These are phyloP conservation scores for Craspedostauros australis DNA, from an alignment of 108 stramenopile species.

Conservation along the genomic window DNA sequence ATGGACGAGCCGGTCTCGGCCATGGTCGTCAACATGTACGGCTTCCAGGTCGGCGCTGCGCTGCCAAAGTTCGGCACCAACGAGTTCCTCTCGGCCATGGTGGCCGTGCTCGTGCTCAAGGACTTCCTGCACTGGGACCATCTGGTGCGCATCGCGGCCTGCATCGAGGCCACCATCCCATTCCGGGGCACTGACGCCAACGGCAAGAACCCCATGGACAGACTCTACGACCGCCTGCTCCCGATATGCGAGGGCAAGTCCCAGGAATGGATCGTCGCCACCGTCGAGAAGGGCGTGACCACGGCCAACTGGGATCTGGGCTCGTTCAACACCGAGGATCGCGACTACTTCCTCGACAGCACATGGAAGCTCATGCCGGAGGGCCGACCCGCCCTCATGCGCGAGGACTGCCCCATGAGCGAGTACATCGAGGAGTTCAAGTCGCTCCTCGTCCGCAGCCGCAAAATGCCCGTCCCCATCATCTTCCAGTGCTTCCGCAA, in stretches of 20 bases:
- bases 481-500: constrained; percentile 30
- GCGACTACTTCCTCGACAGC: constrained; percentile 45
- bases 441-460: constrained; percentile 16
- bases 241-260: constrained; percentile 17
- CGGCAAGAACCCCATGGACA: constrained; percentile 39
- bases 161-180: constrained; percentile 68
- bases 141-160: constrained; percentile 38
- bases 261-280: constrained; percentile 25
- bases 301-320: constrained; percentile 46
- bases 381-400: constrained; percentile 27
- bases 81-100: constrained; percentile 49
- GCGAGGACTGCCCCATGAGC: constrained; percentile 27
- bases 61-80: constrained; percentile 38
- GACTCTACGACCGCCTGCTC: constrained; percentile 32
- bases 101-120: constrained; percentile 37
- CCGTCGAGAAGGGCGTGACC: constrained; percentile 37
- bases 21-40: constrained; percentile 12
- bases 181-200: constrained; percentile 30
- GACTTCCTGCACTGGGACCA: constrained; percentile 15
- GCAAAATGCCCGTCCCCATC: constrained; percentile 12
- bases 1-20: constrained; percentile 4
- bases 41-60: constrained; percentile 6
- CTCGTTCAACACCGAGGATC: constrained; percentile 46
- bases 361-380: constrained; percentile 60
- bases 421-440: constrained; percentile 23